Evolutionary conservation across 2,329 filamentous ascomycete species (phyloP).

Genomic region (Aspergillus niger): DNA sequence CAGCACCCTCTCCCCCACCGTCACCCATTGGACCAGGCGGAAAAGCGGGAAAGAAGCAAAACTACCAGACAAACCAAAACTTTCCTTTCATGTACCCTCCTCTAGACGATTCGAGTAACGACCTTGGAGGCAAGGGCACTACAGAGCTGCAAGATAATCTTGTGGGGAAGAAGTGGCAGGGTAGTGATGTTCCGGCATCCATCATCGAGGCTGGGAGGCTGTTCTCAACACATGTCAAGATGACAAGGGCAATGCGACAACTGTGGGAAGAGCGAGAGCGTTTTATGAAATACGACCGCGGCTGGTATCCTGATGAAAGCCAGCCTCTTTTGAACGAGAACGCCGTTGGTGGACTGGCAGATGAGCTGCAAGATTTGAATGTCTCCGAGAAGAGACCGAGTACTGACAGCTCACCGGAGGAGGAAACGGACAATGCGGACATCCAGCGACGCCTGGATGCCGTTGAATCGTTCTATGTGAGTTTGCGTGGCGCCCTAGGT

Average conservation of each 20-base stretch:
- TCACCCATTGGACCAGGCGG: constrained; percentile 81
- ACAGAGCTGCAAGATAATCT: constrained; percentile 77
- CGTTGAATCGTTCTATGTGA: constrained; percentile 83
- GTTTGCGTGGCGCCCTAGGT: constrained; percentile 36
- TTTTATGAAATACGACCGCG: constrained; percentile 88
- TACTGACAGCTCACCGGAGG: constrained; percentile 19
- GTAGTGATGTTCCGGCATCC: constrained; percentile 87
- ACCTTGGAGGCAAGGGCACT: constrained; percentile 82
- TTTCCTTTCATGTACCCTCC: constrained; percentile 98
- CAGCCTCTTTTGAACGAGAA: constrained; percentile 36
- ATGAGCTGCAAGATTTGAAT: constrained; percentile 26
- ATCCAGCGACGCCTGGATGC: constrained; percentile 63
- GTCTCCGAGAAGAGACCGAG: constrained; percentile 19
- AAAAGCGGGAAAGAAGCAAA: constrained; percentile 96
- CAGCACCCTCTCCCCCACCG: constrained; percentile 90
- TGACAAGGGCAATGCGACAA: constrained; percentile 87
- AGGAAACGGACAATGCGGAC: constrained; percentile 41
- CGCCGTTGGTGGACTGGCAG: constrained; percentile 46
- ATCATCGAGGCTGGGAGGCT: constrained; percentile 93
- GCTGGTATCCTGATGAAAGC: constrained; percentile 67
- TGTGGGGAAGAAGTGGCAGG: constrained; percentile 85
- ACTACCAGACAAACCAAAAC: constrained; percentile 98
- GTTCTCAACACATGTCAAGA: constrained; percentile 85
- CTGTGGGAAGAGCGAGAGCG: constrained; percentile 91
- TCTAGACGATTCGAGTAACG: constrained; percentile 83